Base-by-base conservation (phyloP, 768 basidiomycete genomes). In the Amyloporia xantha region DNA sequence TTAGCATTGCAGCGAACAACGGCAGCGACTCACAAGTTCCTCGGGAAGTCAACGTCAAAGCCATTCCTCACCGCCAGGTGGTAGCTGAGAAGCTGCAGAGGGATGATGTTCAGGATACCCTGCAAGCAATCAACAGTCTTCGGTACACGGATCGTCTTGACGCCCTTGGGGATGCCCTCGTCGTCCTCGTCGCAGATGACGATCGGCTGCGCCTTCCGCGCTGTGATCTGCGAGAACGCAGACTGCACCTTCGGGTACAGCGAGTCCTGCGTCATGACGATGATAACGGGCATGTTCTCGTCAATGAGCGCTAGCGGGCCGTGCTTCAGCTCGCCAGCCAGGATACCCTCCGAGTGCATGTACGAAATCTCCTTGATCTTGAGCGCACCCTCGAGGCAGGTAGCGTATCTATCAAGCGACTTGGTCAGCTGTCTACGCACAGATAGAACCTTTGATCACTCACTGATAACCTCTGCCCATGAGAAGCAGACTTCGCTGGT, bases 311-410 rank as follows among this genome's bases (percentile, higher is more conserved):
- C 96, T 48, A 99, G 82, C 48, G 96, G 96, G 39, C 96, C 96
- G 65, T 99, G 96, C 75, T 99, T 99, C 56, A 99, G 75, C 73
- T 99, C 96, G 58, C 96, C 96, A 20, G 96, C 96, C 49, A 99
- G 82, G 66, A 98, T 97, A 64, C 86, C 86, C 70, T 84, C 83
- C 1, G 80, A 81, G 65, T 84, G 84, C 79, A 90, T 85, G 71
- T 97, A 97, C 48, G 88, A 89, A 66, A 97, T 94, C 75, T 98
- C 96, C 74, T 99, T 99, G 73, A 99, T 98, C 77, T 99, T 99
- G 60, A 99, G 72, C 5, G 96, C 96, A 49, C 94, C 96, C 67
- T 99, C 96, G 41, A 99, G 76, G 68, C 95, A 98, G 5, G 96
- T 99, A 5, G 96, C 96, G 58, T 95, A 82, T 66, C 84, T 85